phyloP scores from a whole-genome alignment of 1,139 yeast genomes.

The Entelexis paramagnoliae region DNA sequence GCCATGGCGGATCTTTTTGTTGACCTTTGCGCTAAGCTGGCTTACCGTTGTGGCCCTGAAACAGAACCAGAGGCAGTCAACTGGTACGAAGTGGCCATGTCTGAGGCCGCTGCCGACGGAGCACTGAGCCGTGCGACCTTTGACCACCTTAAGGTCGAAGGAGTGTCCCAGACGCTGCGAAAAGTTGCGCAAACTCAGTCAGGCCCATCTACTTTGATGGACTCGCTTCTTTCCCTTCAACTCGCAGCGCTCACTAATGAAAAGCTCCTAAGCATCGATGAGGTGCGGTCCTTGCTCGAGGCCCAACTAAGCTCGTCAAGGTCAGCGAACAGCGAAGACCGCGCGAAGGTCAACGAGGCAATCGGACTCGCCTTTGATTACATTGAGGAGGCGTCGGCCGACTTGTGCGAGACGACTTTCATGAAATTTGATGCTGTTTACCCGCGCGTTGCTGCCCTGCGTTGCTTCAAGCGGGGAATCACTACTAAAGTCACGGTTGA shows the following conservation, averaged over 20 bases:
- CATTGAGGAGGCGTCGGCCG: background rate
- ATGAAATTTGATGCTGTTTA: slow-evolving; percentile 4
- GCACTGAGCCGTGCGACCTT: background rate
- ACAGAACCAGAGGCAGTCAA: background rate
- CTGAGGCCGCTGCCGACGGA: background rate
- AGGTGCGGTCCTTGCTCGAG: background rate
- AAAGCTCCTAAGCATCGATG: background rate
- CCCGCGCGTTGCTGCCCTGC: slow-evolving; percentile 18
- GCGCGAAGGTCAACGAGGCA: slow-evolving; percentile 3
- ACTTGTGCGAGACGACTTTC: slow-evolving; percentile 12
- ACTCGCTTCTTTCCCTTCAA: slow-evolving; percentile 2
- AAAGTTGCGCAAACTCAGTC: background rate
- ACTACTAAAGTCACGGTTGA: background rate
- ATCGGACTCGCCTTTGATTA: slow-evolving; percentile 14
- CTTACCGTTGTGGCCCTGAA: background rate
- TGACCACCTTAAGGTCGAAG: background rate
- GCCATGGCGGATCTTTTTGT: slow-evolving; percentile 21
- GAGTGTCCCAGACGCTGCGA: background rate
- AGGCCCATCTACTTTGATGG: background rate
- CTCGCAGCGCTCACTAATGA: background rate
- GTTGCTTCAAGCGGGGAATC: slow-evolving; percentile 24
- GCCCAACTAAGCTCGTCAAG: slow-evolving; percentile 1
- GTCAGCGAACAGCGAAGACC: slow-evolving; percentile 1
- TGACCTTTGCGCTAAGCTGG: background rate
- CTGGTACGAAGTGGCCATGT: background rate